phyloP scores from a whole-genome alignment of 768 basidiomycete species.

The Collybia nuda region DNA sequence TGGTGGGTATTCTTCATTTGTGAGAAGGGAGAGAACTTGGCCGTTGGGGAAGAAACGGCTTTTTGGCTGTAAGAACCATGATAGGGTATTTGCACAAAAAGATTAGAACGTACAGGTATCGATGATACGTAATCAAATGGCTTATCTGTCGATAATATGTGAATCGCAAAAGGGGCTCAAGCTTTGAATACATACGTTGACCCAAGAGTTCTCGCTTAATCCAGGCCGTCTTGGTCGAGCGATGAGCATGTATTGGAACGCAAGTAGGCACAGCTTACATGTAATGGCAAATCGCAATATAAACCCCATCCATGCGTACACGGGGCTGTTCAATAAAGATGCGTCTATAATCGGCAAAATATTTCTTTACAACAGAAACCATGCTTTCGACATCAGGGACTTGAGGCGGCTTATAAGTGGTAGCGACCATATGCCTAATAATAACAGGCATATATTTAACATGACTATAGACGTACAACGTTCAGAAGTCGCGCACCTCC shows the following conservation, averaged over 20 bases:
- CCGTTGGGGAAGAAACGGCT: constrained; percentile 90
- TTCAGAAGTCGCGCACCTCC: constrained; percentile 55
- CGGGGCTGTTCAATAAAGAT: constrained; percentile 84
- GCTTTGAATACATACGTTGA: constrained; percentile 56
- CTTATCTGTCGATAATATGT: constrained; percentile 47
- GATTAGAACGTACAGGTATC: constrained; percentile 65
- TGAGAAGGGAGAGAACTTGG: constrained; percentile 79
- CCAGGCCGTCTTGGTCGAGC: constrained; percentile 57
- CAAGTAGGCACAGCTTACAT: constrained; percentile 43
- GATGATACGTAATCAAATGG: constrained; percentile 90
- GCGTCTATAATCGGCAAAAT: constrained; percentile 67
- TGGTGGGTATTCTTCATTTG: constrained; percentile 75
- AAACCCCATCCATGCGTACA: constrained; percentile 83
- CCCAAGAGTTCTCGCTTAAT: constrained; percentile 83
- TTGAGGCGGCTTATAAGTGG: constrained; percentile 76
- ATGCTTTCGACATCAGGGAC: constrained; percentile 54
- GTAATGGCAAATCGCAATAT: constrained; percentile 91
- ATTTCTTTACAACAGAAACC: constrained; percentile 47
- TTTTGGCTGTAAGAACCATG: not conserved
- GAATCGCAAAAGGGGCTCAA: constrained; percentile 6
- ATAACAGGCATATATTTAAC: constrained; percentile 1
- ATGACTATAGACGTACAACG: not conserved
- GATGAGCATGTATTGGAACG: too few species aligned
- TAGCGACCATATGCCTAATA: constrained; percentile 60
- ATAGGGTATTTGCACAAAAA: not conserved